Percentiles rank a stretch among this genome's conserved stretches.
phyloP scores from a whole-genome alignment of 2,329 filamentous ascomycete species.

The Chrysoporthe cubensis region DNA sequence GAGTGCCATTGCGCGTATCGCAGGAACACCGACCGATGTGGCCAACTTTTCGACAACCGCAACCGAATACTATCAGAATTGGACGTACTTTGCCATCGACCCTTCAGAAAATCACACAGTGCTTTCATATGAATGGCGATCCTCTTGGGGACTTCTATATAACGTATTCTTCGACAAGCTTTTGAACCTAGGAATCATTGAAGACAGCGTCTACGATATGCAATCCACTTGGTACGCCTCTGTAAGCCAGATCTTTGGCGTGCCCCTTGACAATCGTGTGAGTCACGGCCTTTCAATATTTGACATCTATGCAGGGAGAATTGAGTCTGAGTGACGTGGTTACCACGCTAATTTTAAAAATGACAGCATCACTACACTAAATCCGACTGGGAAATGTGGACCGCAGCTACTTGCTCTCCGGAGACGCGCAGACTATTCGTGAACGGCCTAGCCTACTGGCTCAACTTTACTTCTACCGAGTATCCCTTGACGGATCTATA shows the following conservation, averaged over 20 bases:
- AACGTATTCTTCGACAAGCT: conserved; percentile 70
- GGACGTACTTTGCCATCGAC: conserved; percentile 69
- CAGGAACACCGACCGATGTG: conserved; percentile 59
- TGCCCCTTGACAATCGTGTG: conserved; percentile 67
- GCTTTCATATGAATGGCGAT: conserved; percentile 75
- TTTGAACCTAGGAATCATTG: conserved; percentile 40
- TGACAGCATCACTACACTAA: conserved; percentile 68
- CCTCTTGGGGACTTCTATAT: conserved; percentile 78
- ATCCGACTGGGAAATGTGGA: conserved; percentile 75
- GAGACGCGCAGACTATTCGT: conserved; percentile 63
- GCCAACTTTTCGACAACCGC: conserved; percentile 60
- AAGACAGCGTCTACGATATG: conserved; percentile 36
- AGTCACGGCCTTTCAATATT: not conserved
- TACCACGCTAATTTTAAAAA: not conserved
- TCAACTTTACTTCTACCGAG: conserved; percentile 69
- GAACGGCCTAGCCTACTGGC: conserved; percentile 66
- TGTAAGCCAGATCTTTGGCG: conserved; percentile 70
- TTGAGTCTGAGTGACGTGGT: not conserved
- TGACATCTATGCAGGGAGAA: too few relatives aligned
- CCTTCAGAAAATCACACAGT: conserved; percentile 72
- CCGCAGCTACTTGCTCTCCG: conserved; percentile 65
- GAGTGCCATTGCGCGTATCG: conserved; percentile 59
- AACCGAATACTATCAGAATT: conserved; percentile 65
- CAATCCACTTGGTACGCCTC: conserved; percentile 42
- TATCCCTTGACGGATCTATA: conserved; percentile 71